These are phyloP conservation scores for Dryadomyces quercivorus DNA, from an alignment of 2,329 filamentous ascomycete genomes.

Conservation along the genomic window DNA sequence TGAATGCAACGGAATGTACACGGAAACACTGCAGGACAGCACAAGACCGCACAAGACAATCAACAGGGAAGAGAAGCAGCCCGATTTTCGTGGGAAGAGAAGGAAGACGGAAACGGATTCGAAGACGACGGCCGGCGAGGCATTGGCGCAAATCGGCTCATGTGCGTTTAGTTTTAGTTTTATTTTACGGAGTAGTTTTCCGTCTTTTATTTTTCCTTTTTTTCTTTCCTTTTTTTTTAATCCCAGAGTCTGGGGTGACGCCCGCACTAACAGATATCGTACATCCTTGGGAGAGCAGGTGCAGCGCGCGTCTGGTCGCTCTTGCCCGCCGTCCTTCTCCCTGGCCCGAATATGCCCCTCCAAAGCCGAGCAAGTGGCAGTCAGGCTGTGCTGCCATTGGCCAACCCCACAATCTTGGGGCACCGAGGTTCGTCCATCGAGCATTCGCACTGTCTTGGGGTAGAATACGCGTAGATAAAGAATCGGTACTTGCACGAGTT, in stretches of 20 bases:
- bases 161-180: not conserved
- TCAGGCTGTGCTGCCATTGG: constrained; percentile 5
- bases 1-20: not conserved
- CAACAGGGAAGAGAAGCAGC: not conserved
- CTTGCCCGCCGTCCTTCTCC: not conserved
- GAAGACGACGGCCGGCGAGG: not conserved
- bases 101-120: not conserved
- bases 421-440: constrained; percentile 4
- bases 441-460: no score
- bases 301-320: not conserved
- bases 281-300: not conserved
- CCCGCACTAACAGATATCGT: not conserved
- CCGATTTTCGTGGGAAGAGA: not conserved
- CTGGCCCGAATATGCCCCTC: constrained; percentile 3
- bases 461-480: not conserved
- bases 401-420: constrained; percentile 9
- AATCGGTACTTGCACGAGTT: no score
- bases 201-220: not conserved
- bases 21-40: not conserved
- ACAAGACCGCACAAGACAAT: not conserved
- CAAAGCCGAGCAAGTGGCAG: constrained; percentile 2
- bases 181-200: not conserved
- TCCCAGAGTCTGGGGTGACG: constrained; percentile 3
- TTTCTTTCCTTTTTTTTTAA: not conserved
- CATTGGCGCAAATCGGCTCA: constrained; percentile 1